Evolutionary conservation across 225 moss, liverwort and hornwort species (phyloP), one percentile per base, ranked within the genome.

Genomic region (Ulota crispa): DNA sequence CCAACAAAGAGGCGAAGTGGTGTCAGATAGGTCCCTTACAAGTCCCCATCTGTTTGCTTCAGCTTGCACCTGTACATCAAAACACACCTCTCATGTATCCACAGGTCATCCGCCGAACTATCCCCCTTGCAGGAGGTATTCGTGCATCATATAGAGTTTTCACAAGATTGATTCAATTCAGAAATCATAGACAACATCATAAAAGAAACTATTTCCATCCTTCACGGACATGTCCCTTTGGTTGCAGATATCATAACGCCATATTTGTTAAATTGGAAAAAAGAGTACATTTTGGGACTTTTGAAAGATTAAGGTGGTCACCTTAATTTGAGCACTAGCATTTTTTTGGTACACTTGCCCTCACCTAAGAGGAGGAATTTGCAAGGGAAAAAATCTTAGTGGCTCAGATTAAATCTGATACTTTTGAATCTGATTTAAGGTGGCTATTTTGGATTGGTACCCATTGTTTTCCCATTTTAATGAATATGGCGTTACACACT

Each of bases 1-100:
- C 95, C 95, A 97, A 81, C 95, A 97, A 43, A 84, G 81, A 1
- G 83, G 83, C 53, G 90, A 75, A 7, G 89, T 83, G 5, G 43
- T 80, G 70, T 97, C 95, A 10, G 76, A 36, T 23, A 8, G 24
- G 30, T 80, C 79, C 78, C 70, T 88, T 62, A 84, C 87, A 41
- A 97, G 82, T 13, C 78, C 83, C 80, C 23, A 31, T 15, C 65
- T 88, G 19, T 75, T 84, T 26, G 87, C 75, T 56, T 93, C 86
- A 72, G 45, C 57, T 53, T 87, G 42, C 59, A 95, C 91, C 95
- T 96, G 78, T 15, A 65, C 70, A 50, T 54, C 57, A 4, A 68
- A 73, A 65, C 9, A 47, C 53, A 14, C 3, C 61, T 14, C 64
- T 0, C 56, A 41, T 41, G 9, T 30, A 81, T 6, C 62, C 39